A percentile compares a stretch with the other conserved stretches of the same genome.
Evolutionary conservation across 495 filamentous ascomycete genomes (phyloP).

Genomic region (Tuber umbilicatum): DNA sequence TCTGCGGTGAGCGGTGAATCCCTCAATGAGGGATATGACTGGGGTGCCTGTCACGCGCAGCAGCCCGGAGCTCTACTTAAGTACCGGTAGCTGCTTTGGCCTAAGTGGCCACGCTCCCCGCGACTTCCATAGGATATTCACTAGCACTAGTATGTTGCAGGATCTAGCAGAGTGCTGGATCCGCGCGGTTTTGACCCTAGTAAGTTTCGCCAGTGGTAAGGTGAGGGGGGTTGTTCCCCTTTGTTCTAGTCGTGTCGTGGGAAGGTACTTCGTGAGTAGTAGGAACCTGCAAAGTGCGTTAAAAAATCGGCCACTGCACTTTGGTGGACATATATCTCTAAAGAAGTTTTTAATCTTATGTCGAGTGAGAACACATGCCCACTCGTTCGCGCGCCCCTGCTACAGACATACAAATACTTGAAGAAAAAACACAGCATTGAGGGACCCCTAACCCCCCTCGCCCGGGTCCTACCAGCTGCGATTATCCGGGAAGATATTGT

Average conservation of each 20-base stretch:
- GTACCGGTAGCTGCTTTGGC: too few species aligned
- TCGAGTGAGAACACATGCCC: not conserved
- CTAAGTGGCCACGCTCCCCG: too few species aligned
- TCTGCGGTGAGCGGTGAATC: not conserved
- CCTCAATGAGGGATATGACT: not conserved
- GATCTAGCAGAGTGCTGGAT: not conserved
- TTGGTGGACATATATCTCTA: not conserved
- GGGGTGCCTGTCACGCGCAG: not conserved
- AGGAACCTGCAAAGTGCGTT: not conserved
- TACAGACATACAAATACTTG: not conserved
- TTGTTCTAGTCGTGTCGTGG: too few species aligned
- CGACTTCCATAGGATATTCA: not conserved
- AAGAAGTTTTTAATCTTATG: not conserved
- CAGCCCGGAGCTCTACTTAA: not conserved
- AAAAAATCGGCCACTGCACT: not conserved
- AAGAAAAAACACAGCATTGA: too few species aligned
- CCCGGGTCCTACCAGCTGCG: too few species aligned
- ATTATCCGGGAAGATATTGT: too few species aligned
- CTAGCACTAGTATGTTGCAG: not conserved
- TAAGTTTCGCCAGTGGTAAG: not conserved
- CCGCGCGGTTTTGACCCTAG: not conserved
- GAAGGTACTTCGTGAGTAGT: too few species aligned
- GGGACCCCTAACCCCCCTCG: too few species aligned
- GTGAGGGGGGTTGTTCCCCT: too few species aligned
- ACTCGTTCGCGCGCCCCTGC: not conserved